Conservation (phyloP, 345 rosid genomes). For the Lepidium aucheri region DNA sequence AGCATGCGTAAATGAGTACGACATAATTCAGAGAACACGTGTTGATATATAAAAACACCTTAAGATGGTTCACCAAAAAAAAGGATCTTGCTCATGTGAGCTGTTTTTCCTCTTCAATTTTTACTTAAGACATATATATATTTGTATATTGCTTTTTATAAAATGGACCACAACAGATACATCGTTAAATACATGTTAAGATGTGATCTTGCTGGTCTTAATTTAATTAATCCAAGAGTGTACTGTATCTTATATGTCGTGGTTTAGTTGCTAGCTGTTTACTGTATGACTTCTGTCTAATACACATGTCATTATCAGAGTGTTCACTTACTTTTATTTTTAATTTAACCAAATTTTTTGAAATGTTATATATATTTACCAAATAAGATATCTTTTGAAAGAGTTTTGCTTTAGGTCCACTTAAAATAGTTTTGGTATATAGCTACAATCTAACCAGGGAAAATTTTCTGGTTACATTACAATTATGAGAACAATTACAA, state of each 20-base stretch:
- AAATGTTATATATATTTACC: too few species aligned
- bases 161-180: neutral
- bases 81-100: conserved; percentile 26
- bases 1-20: conserved; percentile 14
- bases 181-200: neutral
- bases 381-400: too few species aligned
- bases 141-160: neutral
- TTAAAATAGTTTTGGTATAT: too few species aligned
- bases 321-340: neutral
- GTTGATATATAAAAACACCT: conserved; percentile 14
- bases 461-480: too few species aligned
- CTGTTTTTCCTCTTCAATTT: neutral
- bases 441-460: too few species aligned
- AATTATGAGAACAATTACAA: too few species aligned
- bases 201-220: conserved; percentile 1
- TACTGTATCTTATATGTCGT: neutral
- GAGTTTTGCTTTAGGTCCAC: too few species aligned
- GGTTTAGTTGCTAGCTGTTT: neutral
- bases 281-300: neutral
- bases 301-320: neutral
- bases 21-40: conserved; percentile 19
- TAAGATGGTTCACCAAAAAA: conserved; percentile 1
- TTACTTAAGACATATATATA: neutral
- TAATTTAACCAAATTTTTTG: too few species aligned
- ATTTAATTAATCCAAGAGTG: neutral